Evolutionary conservation across 139 green algal species (phyloP), one percentile per base, ranked within the genome.

Genomic region (Asterochloris erici): DNA sequence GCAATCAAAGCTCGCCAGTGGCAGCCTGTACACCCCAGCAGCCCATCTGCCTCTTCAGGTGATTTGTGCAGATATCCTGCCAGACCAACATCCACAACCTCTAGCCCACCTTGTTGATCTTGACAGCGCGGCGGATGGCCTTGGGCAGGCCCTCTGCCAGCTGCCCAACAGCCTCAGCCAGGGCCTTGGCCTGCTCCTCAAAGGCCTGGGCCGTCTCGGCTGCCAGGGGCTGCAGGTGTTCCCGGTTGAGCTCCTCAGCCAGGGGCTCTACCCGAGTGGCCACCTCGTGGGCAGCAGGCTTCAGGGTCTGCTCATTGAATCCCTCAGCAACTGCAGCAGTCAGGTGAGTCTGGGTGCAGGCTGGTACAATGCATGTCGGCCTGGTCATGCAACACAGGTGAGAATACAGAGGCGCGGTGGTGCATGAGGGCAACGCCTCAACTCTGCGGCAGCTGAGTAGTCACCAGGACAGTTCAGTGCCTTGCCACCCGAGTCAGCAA

Each of bases 71-170:
- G 38, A 54, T 6, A 54, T 54, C 38, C 6, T 54, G 38, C 38
- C 38, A 54, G 38, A 54, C 38, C 38, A 54, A 54, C 38, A n/a
- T n/a, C 38, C 38, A 54, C 38, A n/a, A n/a, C n/a, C n/a, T n/a
- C n/a, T n/a, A n/a, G n/a, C n/a, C n/a, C n/a, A 80, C 76, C 66
- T 77, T 76, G 80, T 84, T 71, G 66, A 74, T 63, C n/a, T 71
- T 24, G 14, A 84, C 80, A 23, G 80, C 80, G n/a, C 71, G 70
- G 24, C 80, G 29, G 23, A 84, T 76, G 21, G 80, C 70, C 26
- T 66, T 70, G 60, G 80, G 80, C 70, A 84, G 71, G n/a, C 71
- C 80, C 80, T 79, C 80, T 62, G 71, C 80, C 70, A 84, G 70
- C n/a, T 29, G 69, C 23, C 70, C 80, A 29, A 68, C 80, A 54